Conservation (phyloP, 306 rosid species). For the Inga leiocalycina region DNA sequence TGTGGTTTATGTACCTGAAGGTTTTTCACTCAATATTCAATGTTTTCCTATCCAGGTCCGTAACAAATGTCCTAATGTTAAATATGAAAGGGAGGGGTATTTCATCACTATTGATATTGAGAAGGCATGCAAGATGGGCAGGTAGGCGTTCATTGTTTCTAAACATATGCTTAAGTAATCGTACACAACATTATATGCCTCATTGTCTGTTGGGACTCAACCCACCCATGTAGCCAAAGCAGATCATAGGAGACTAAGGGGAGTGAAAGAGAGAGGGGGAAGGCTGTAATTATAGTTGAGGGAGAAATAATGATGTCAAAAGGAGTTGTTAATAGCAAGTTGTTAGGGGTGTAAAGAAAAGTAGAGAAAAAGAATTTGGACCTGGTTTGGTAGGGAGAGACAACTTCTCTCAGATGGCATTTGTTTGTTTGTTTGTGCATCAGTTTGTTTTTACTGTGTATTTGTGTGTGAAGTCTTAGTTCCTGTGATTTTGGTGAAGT, state of each 20-base stretch:
- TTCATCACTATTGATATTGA: conserved; percentile 89
- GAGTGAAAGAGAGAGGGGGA: too few relatives aligned
- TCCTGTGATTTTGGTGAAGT: too few relatives aligned
- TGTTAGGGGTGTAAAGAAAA: background rate
- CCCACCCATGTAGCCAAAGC: background rate
- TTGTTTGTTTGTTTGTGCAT: background rate
- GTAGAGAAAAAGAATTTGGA: background rate
- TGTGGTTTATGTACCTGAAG: conserved; percentile 10
- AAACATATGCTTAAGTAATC: conserved; percentile 14
- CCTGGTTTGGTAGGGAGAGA: background rate
- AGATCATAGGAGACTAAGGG: background rate
- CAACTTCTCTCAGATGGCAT: background rate
- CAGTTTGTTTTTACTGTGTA: background rate
- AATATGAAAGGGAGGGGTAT: conserved; percentile 71
- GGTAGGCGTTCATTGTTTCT: conserved; percentile 54
- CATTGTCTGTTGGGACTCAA: background rate
- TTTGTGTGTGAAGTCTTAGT: background rate
- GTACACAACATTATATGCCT: background rate
- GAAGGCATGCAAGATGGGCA: conserved; percentile 99
- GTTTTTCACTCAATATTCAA: conserved; percentile 22
- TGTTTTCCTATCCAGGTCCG: conserved; percentile 69
- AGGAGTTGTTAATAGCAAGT: background rate
- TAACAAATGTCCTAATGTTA: conserved; percentile 63
- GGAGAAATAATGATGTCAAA: background rate
- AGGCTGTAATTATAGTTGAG: background rate